Conservation (phyloP, 2,329 filamentous ascomycete species). For the Cordyceps cicadae region DNA sequence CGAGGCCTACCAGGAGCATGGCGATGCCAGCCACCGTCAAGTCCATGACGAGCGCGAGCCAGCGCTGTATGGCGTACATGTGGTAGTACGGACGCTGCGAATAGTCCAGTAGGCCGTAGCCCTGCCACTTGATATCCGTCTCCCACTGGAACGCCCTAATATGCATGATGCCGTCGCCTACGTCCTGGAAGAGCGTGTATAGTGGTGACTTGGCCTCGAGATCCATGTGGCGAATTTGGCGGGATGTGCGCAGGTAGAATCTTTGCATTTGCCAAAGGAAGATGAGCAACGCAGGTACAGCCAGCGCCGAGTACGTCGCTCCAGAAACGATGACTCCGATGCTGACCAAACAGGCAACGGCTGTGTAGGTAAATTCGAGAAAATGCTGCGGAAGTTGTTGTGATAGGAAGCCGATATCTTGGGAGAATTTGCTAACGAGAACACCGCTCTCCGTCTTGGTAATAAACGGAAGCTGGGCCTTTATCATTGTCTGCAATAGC, state of each 20-base stretch:
- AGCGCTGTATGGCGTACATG: slow-evolving; percentile 45
- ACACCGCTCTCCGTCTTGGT: slow-evolving; percentile 6
- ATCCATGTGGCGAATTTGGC: slow-evolving; percentile 29
- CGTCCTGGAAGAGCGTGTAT: slow-evolving; percentile 33
- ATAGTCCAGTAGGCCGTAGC: slow-evolving; percentile 37
- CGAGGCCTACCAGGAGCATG: slow-evolving; percentile 24
- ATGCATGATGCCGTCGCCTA: slow-evolving; percentile 35
- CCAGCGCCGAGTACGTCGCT: slow-evolving; percentile 23
- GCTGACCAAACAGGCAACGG: slow-evolving; percentile 12
- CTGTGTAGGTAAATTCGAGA: slow-evolving; percentile 9
- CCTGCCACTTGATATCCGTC: slow-evolving; percentile 31
- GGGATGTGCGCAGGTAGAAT: slow-evolving; percentile 28
- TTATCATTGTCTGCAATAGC: slow-evolving; percentile 11
- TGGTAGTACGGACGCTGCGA: slow-evolving; percentile 49
- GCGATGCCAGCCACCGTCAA: slow-evolving; percentile 37
- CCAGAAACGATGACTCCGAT: slow-evolving; percentile 17
- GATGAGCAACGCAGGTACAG: slow-evolving; percentile 18
- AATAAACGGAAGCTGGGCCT: slow-evolving; percentile 9
- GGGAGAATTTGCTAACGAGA: slow-evolving; percentile 19
- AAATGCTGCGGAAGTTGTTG: slow-evolving; percentile 17
- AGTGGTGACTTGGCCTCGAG: slow-evolving; percentile 28
- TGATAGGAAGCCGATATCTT: slow-evolving; percentile 21
- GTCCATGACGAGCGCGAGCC: slow-evolving; percentile 43
- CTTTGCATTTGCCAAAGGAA: slow-evolving; percentile 24
- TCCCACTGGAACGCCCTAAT: slow-evolving; percentile 49